These are phyloP conservation scores for Astragalus glycyphyllos DNA, from an alignment of 306 rosid genomes.

Conservation along the genomic window DNA sequence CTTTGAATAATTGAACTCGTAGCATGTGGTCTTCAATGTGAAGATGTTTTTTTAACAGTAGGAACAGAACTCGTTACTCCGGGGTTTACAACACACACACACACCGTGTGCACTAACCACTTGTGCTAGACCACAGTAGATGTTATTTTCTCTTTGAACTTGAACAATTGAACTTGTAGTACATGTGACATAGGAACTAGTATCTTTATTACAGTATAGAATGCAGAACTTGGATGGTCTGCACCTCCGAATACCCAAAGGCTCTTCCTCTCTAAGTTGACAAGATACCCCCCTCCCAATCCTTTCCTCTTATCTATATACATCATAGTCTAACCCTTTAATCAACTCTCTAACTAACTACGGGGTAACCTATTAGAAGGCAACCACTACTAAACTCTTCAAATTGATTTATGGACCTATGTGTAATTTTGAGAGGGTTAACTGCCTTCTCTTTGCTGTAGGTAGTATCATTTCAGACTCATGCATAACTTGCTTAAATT, in stretches of 20 bases:
- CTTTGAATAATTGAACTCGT: constrained; percentile 18
- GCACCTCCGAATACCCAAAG: background rate
- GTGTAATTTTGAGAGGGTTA: constrained; percentile 16
- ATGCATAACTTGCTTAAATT: constrained; percentile 20
- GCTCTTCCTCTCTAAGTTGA: background rate
- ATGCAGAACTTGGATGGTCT: background rate
- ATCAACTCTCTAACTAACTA: background rate
- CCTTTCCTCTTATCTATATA: background rate
- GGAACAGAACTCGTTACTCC: too few species aligned
- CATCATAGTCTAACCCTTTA: background rate
- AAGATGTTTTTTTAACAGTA: too few species aligned
- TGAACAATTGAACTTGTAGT: constrained; percentile 13
- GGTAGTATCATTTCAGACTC: constrained; percentile 12
- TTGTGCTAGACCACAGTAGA: too few species aligned
- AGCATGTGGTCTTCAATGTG: constrained; percentile 12
- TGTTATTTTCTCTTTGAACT: background rate
- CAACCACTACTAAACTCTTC: constrained; percentile 9
- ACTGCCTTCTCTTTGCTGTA: background rate
- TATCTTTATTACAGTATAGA: background rate
- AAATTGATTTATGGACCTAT: constrained; percentile 13
- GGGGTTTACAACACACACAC: too few species aligned
- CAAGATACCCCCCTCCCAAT: background rate
- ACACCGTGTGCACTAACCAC: too few species aligned
- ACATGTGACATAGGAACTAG: background rate
- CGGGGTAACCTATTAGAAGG: background rate